Base-by-base conservation (phyloP, 768 basidiomycete genomes). In the Tephrocybe sp. region DNA sequence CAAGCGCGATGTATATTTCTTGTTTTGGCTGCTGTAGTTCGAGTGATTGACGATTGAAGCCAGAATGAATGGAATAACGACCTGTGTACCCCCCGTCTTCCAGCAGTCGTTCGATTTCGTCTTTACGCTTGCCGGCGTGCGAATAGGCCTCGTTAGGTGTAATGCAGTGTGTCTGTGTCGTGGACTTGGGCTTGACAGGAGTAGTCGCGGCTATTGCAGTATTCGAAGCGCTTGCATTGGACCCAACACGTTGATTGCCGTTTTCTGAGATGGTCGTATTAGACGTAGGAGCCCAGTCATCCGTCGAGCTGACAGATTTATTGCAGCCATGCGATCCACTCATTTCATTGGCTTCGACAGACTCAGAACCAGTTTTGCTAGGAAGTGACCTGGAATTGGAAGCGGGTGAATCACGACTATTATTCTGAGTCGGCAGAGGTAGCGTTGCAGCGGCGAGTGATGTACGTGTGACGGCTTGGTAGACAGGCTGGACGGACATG, bases 401-500 rank as follows among this genome's bases (percentile, higher is more conserved):
- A 30, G 33, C 20, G n/a, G 45, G 35, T 22, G 38, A 43, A 5
- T 4, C 40, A 17, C 12, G n/a, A 10, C 17, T 19, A n/a, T 58
- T 52, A 31, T 34, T 48, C n/a, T 55, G 49, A 23, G 39, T 54
- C n/a, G 51, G 41, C 16, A 48, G 20, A 10, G 58, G 58, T 14
- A 60, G 44, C 1, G 57, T 59, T 14, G 53, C 31, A 35, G 54
- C 49, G 16, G 16, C 33, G 1, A 53, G 51, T 16, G 57, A 38
- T 16, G 41, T 12, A 14, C 50, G 54, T 7, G 39, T 49, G 13
- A 56, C 41, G 35, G 45, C 43, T 39, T 55, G 52, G 10, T 51
- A 38, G 52, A 34, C 14, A 47, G 42, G 40, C 44, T 51, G 17
- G 49, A 59, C 33, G 30, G 73, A 68, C 13, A 72, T 39, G 5